Evolutionary conservation across 225 moss, liverwort and hornwort species (phyloP), one percentile per base, ranked within the genome.

Genomic region (Sphagnum contortum): DNA sequence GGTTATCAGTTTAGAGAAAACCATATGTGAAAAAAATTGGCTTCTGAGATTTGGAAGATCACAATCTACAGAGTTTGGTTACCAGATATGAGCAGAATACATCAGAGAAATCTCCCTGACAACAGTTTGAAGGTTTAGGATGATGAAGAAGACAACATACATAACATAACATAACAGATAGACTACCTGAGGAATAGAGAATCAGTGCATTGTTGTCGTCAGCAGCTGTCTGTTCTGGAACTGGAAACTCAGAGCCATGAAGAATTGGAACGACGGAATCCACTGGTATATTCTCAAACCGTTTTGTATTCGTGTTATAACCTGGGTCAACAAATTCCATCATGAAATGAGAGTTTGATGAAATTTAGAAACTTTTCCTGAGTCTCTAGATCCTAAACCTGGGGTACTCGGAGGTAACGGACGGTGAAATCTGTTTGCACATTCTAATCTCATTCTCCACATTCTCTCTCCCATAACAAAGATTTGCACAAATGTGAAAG

Each of bases 31-130:
- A 47, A 55, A 63, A 61, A 63, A 63, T 65, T 61, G 50, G 68
- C 65, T 68, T 66, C 62, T 12, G 73, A 68, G 9, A n/a, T 52
- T 66, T 70, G 58, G 46, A 64, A 70, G 8, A 44, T 58, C 58
- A 58, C 12, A 58, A 44, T 6, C 12, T 13, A 5, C 6, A 13
- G 58, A 29, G 29, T 29, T 29, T 29, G 29, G 29, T 29, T 0
- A 58, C 58, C 58, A 58, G 44, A 58, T 5, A 13, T 58, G 29
- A 29, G 3, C 13, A 13, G 12, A 58, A 44, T 1, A 58, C 12
- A 3, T 58, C 5, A 1, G 44, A 44, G 12, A 58, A 3, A 3
- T 3, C 58, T 13, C 44, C 58, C 14, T 13, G 12, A 13, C 12
- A 13, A 4, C 58, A 58, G 58, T 13, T 44, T 13, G 7, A 58